Conservation (phyloP, 306 rosid genomes). For the Carpinus viminea region DNA sequence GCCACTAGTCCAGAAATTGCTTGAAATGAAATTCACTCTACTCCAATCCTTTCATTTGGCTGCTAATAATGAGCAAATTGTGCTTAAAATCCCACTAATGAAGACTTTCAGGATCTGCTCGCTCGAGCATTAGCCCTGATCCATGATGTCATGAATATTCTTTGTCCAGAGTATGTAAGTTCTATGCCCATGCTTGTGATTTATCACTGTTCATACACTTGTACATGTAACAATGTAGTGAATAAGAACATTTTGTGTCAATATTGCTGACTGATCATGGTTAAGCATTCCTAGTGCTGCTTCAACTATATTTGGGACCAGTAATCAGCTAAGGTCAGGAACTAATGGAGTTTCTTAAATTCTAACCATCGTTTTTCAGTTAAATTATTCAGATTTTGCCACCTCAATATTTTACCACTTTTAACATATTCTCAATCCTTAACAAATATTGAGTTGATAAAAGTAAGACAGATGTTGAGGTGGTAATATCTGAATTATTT, state of each 20-base stretch:
- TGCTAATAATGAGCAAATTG: slow-evolving; percentile 49
- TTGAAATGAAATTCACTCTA: slow-evolving; percentile 20
- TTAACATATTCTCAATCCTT: too few species aligned
- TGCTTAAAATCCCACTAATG: slow-evolving; percentile 23
- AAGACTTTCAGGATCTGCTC: slow-evolving; percentile 33
- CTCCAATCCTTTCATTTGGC: slow-evolving; percentile 27
- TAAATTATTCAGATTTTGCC: too few species aligned
- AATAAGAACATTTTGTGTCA: not conserved
- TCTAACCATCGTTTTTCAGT: too few species aligned
- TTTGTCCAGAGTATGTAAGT: not conserved
- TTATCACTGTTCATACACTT: not conserved
- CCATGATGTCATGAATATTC: slow-evolving; percentile 3
- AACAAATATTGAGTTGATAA: too few species aligned
- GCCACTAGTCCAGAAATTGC: slow-evolving; percentile 19
- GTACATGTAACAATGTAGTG: not conserved
- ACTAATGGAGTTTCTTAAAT: too few species aligned
- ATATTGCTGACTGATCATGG: not conserved
- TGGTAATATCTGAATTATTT: too few species aligned
- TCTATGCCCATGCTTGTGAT: not conserved
- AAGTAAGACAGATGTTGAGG: too few species aligned
- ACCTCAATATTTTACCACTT: too few species aligned
- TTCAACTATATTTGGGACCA: not conserved
- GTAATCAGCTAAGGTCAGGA: not conserved
- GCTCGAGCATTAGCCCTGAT: not conserved
- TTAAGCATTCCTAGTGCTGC: not conserved